Percentiles rank a stretch among this genome's conserved stretches.
Evolutionary conservation across 257 asterid species (phyloP).

Genomic region (Forsythia viridissima): DNA sequence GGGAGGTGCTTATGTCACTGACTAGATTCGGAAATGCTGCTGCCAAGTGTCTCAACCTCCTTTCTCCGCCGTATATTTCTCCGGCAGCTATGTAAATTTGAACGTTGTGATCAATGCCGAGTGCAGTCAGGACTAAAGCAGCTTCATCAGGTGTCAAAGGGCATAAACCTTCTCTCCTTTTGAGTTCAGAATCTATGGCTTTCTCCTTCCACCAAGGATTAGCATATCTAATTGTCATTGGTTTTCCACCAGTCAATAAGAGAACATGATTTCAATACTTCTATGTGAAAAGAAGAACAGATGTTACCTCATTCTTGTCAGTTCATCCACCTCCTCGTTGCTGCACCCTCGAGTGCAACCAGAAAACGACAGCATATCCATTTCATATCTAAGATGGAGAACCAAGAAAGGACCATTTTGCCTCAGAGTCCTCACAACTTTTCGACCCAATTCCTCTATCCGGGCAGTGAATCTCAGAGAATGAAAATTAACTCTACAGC

Average conservation of each 20-base stretch:
- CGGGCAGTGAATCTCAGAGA: constrained; percentile 37
- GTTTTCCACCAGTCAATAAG: background rate
- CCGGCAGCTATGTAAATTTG: constrained; percentile 44
- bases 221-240: constrained; percentile 26
- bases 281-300: background rate
- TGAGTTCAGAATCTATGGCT: constrained; percentile 31
- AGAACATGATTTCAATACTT: background rate
- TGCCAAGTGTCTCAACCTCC: constrained; percentile 28
- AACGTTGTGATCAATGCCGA: constrained; percentile 29
- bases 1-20: background rate
- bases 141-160: constrained; percentile 50
- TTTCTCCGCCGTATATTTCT: constrained; percentile 36
- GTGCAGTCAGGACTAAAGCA: constrained; percentile 34
- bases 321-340: constrained; percentile 32
- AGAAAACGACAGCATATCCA: constrained; percentile 46
- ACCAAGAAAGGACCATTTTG: constrained; percentile 41
- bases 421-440: constrained; percentile 32
- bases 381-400: constrained; percentile 44
- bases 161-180: constrained; percentile 39
- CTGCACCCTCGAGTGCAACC: constrained; percentile 44
- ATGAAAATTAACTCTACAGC: constrained; percentile 38
- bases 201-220: constrained; percentile 45
- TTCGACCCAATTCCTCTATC: constrained; percentile 37
- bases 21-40: constrained; percentile 36
- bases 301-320: constrained; percentile 39